Base-by-base conservation (phyloP, 768 basidiomycete species). In the Albatrellus ellisii region DNA sequence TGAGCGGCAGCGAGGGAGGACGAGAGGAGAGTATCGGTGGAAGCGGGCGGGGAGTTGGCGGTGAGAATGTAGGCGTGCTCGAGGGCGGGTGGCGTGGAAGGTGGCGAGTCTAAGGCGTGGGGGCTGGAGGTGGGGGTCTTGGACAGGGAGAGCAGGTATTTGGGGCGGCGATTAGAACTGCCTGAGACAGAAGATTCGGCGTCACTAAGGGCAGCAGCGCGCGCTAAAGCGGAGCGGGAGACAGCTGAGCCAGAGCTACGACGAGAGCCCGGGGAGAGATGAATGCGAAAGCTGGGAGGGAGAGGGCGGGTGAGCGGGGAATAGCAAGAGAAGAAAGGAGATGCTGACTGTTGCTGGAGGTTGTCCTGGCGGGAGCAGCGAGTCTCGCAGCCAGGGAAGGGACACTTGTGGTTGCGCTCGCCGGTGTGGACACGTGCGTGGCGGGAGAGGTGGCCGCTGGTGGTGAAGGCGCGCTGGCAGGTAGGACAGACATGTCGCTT, bases 361-460 rank as follows among this genome's bases (percentile, higher is more conserved):
- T 94, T 94, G 52, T 94, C 90, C 59, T 90, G 87, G 26, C 89
- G 67, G 9, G 85, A 88, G 51, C 90, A 92, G 14, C 84, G 71
- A 1, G 88, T 91, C 52, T 90, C 85, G 58, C 89, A 94, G 18
- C 88, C 89, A n/a, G 90, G 89, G 64, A 88, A 92, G 26, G 90
- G 89, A 55, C 89, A 94, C 46, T 78, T 84, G 65, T 91, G 86
- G 61, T 91, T 90, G 47, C 86, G 72, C 54, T 91, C 89, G 29
- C 89, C 89, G 12, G 89, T 92, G 62, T 92, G 89, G 10, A 90
- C 81, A 42, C 87, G 68, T n/a, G 81, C 70, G 56, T 92, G 89
- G 36, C 89, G 73, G 1, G 88, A 83, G 15, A 92, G 71, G 58
- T 92, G 89, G 14, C 89, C 90, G 46, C 79, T 81, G 20, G 89